Evolutionary conservation across 169 alveolate genomes (phyloP), one percentile per base, ranked within the genome.

Genomic region (Plasmodium yoelii): DNA sequence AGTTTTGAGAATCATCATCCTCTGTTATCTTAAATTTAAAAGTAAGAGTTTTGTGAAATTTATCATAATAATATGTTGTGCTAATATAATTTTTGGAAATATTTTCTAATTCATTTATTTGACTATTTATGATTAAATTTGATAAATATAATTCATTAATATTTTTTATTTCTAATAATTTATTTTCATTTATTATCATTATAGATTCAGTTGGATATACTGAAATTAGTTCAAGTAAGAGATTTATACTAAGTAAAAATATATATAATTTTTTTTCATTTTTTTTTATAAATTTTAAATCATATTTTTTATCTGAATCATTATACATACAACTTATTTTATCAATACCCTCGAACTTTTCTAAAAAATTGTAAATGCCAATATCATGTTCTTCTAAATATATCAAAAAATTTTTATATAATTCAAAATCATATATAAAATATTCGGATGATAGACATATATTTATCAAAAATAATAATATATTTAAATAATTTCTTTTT

Each of bases 1-100:
- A 42, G 18, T 67, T 61, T n/a, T 82, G 68, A 34, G 42, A 3
- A 42, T 61, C 59, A 24, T 82, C 90, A 34, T 82, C 86, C 42
- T 82, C 90, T 24, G 42, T 51, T 55, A 82, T 57, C 47, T 82
- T 82, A 13, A 67, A 82, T 61, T 82, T 82, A 49, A 82, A 82
- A 39, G 15, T 42, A 0, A 82, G 61, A 10, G 63, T 82, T 56
- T 82, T 82, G 0, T 71, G n/a, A 42, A 34, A 19, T 24, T 69
- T 19, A 26, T 82, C 86, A 82, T 82, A 82, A 4, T 49, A 72
- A 44, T 53, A 82, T 7, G 68, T 57, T 24, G 90, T 82, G 49
- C 61, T 65, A 12, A 39, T 26, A 22, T 82, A 67, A 4, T 42
- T 24, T 6, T 18, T 39, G 0, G 90, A 24, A 42, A 82, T 67